Evolutionary conservation across 495 filamentous ascomycete genomes (phyloP).

Genomic region (Daldinia loculata): DNA sequence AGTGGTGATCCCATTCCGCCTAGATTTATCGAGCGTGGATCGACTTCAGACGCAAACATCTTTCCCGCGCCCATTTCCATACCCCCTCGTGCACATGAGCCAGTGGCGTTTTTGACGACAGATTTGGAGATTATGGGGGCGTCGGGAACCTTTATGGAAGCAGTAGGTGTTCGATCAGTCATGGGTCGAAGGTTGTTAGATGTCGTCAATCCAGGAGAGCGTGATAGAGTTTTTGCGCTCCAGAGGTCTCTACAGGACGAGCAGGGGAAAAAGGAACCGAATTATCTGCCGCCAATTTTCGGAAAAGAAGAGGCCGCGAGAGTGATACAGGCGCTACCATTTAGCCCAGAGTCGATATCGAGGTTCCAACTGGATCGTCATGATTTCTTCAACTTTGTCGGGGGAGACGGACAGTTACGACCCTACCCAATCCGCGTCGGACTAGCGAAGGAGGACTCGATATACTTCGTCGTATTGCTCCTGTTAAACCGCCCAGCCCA

Average conservation of each 20-base stretch:
- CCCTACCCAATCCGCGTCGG: slow-evolving; percentile 56
- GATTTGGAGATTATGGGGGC: slow-evolving; percentile 64
- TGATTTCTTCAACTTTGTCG: slow-evolving; percentile 60
- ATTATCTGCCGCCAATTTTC: slow-evolving; percentile 65
- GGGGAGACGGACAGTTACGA: slow-evolving; percentile 56
- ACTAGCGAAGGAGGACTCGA: slow-evolving; percentile 60
- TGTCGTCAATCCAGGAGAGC: slow-evolving; percentile 57
- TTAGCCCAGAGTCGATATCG: slow-evolving; percentile 56
- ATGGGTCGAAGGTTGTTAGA: slow-evolving; percentile 57
- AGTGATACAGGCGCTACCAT: slow-evolving; percentile 59
- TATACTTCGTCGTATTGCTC: slow-evolving; percentile 60
- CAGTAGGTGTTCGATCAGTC: slow-evolving; percentile 55
- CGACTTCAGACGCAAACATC: slow-evolving; percentile 55
- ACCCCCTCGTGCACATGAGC: slow-evolving; percentile 50
- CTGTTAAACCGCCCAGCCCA: slow-evolving; percentile 47
- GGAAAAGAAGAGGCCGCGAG: slow-evolving; percentile 56
- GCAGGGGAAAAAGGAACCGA: slow-evolving; percentile 59
- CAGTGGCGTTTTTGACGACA: slow-evolving; percentile 64
- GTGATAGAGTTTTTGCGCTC: slow-evolving; percentile 58
- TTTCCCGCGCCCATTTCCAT: slow-evolving; percentile 57
- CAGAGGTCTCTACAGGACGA: slow-evolving; percentile 59
- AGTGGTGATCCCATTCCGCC: slow-evolving; percentile 54
- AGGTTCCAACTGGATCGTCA: slow-evolving; percentile 55
- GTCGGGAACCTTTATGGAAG: slow-evolving; percentile 60
- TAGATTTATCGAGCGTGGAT: slow-evolving; percentile 57